Percentiles rank a stretch among this genome's conserved stretches.
Evolutionary conservation across 768 basidiomycete species (phyloP).

Genomic region (Saitozyma podzolica): DNA sequence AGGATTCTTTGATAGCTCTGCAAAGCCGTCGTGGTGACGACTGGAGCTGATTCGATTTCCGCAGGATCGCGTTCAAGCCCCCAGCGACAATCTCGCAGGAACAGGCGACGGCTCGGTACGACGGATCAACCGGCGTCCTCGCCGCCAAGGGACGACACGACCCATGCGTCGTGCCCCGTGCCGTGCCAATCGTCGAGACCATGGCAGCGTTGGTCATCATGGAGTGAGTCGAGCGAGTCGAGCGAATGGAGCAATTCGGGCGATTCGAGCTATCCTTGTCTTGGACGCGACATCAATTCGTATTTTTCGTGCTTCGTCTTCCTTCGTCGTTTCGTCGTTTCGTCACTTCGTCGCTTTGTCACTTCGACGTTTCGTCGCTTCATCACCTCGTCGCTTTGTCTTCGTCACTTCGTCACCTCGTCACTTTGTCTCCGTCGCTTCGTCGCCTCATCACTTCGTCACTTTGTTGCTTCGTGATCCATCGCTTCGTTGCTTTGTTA

Average conservation of each 20-base stretch:
- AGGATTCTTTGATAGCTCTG: too few species aligned
- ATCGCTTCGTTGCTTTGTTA: too few species aligned
- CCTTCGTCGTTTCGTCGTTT: neutral
- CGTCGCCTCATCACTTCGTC: neutral
- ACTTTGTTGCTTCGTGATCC: too few species aligned
- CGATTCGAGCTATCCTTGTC: neutral
- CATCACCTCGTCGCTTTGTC: too few species aligned
- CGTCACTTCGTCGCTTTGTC: too few species aligned
- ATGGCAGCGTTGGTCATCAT: constrained; percentile 96
- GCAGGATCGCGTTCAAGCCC: constrained; percentile 92
- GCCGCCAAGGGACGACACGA: constrained; percentile 94
- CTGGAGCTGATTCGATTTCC: neutral
- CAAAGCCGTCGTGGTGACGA: too few species aligned
- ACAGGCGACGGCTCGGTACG: constrained; percentile 87
- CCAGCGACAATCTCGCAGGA: constrained; percentile 95
- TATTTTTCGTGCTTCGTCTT: neutral
- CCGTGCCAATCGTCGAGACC: constrained; percentile 95
- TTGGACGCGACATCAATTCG: neutral
- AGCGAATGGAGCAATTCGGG: neutral
- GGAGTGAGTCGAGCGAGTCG: constrained; percentile 58
- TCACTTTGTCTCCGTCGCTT: neutral
- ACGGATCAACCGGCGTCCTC: constrained; percentile 82
- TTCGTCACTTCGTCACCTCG: too few species aligned
- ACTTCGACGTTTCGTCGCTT: too few species aligned
- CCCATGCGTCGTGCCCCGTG: constrained; percentile 94